Conservation (phyloP, 331 rosid genomes). For the Spiraea crenata region DNA sequence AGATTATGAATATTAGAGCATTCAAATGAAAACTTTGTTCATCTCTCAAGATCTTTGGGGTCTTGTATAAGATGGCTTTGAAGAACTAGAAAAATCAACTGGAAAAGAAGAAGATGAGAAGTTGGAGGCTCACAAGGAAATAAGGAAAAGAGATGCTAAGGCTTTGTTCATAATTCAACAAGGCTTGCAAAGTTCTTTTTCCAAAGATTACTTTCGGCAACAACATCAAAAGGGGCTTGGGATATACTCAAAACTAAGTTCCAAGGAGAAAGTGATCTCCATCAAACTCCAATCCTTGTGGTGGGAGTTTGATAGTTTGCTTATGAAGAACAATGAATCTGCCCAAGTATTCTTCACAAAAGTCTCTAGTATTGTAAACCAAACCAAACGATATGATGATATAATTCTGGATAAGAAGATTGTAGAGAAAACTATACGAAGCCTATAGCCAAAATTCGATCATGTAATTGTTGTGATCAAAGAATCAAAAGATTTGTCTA, state of each 20-base stretch:
- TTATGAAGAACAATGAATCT: neutral
- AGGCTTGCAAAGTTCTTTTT: slow-evolving; percentile 13
- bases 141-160: slow-evolving; percentile 13
- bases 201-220: neutral
- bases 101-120: neutral
- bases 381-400: no score
- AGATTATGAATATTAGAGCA: neutral
- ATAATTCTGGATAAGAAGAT: neutral
- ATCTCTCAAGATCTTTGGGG: neutral
- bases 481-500: slow-evolving; percentile 9
- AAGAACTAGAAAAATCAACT: neutral
- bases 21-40: neutral
- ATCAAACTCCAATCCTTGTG: neutral
- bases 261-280: slow-evolving; percentile 14
- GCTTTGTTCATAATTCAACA: slow-evolving; percentile 14
- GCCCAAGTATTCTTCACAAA: neutral
- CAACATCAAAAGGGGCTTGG: slow-evolving; percentile 12
- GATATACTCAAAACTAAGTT: neutral
- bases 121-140: neutral
- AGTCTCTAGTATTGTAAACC: no score
- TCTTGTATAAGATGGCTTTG: neutral
- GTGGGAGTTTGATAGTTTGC: slow-evolving; percentile 10
- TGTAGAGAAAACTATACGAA: neutral
- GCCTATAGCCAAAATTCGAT: slow-evolving; percentile 8
- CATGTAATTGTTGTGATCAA: neutral